Base-by-base conservation (phyloP, 805 yeast genomes). In the Torulaspora quercuum region DNA sequence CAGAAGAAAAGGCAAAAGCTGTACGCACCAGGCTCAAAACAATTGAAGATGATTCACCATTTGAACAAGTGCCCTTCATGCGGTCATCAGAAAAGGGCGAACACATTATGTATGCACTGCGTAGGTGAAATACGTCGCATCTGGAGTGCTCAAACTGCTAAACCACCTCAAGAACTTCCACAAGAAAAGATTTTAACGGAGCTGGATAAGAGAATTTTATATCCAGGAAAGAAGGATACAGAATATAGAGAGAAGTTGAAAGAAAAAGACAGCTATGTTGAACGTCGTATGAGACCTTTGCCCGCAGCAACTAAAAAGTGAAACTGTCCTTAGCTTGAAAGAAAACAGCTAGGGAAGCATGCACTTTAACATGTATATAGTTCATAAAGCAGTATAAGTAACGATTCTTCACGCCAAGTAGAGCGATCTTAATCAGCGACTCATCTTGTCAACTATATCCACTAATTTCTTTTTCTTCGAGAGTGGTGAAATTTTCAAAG, bases 1-100 rank as follows among this genome's bases (percentile, higher is more conserved):
- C 77, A 77, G 66, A 84, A 86, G 62, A 83, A 85, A 55, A 80
- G 97, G 63, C 81, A 76, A 58, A 78, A 89, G 65, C 77, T 82
- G 49, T 76, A 85, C 48, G 88, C 87, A 6, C 86, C 90, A 3
- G 94, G 85, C 7, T 73, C 77, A 40, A 90, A 87, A 60, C 92
- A 88, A 50, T 68, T 85, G 48, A 78, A 84, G 59, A 79, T 80
- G 33, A 70, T 84, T 46, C 75, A 79, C 38, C 81, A 85, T 57
- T 68, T 92, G 53, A 86, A 82, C 45, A 76, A 95, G 59, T 90
- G 98, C 59, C 97, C 97, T 3, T 82, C 95, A 0, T 90, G 98
- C 67, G 98, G 98, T 28, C 82, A 84, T 45, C 82, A 77, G 51
- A 92, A 90, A 65, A 74, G 96, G 55, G 78, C 92, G 1, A 95